Percentiles rank a stretch among this genome's conserved stretches.
These are phyloP conservation scores for Rhododendron mucronatum DNA, from an alignment of 148 eudicot genomes.

Conservation along the genomic window DNA sequence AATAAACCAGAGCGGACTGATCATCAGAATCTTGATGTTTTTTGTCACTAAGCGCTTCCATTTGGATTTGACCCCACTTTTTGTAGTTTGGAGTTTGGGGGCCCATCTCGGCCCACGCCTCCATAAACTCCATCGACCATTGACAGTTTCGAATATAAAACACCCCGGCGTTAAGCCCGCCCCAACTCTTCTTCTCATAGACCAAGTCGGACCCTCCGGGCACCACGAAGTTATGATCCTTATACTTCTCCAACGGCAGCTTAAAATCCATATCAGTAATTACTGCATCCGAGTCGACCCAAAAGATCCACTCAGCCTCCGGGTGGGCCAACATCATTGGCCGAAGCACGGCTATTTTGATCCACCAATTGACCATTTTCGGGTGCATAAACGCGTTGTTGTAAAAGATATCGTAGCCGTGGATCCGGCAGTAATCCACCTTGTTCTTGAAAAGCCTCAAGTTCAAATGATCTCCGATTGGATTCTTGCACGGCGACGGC, in stretches of 20 bases:
- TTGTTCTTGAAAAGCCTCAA: slow-evolving; percentile 33
- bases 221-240: slow-evolving; percentile 40
- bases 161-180: slow-evolving; percentile 13
- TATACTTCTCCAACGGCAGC: slow-evolving; percentile 42
- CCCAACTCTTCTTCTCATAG: slow-evolving; percentile 51
- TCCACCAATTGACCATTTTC: slow-evolving; percentile 46
- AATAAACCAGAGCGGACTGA: slow-evolving; percentile 56
- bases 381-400: slow-evolving; percentile 36
- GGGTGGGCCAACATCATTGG: slow-evolving; percentile 82
- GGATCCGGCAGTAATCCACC: slow-evolving; percentile 38
- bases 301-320: slow-evolving; percentile 80
- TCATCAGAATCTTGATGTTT: slow-evolving; percentile 47
- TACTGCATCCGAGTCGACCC: slow-evolving; percentile 76
- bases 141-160: slow-evolving; percentile 28
- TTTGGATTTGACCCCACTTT: slow-evolving; percentile 48
- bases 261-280: slow-evolving; percentile 72
- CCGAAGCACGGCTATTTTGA: slow-evolving; percentile 44
- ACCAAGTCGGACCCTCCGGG: slow-evolving; percentile 48
- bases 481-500: slow-evolving; percentile 25
- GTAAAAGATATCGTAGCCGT: slow-evolving; percentile 37
- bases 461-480: slow-evolving; percentile 24
- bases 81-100: slow-evolving; percentile 54
- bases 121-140: slow-evolving; percentile 70
- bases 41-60: slow-evolving; percentile 40
- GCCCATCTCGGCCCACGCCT: slow-evolving; percentile 60